Conservation (phyloP, 1,284 basidiomycete species). For the Rhodotorula sp. region DNA sequence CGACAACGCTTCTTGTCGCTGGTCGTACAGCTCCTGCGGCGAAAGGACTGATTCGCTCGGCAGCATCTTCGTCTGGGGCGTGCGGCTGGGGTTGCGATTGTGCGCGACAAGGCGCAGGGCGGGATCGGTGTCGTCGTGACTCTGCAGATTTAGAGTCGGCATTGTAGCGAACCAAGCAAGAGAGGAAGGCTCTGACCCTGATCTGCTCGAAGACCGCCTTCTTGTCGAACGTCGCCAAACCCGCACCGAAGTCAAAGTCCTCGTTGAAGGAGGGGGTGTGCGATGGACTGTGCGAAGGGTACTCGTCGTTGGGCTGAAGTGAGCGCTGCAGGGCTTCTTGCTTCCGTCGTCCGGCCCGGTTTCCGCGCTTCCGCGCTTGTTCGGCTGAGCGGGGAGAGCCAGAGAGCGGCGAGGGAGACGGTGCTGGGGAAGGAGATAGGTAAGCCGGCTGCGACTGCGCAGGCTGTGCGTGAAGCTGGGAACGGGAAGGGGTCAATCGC, state of each 20-base stretch:
- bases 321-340: no score
- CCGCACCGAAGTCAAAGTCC: slow-evolving; percentile 42
- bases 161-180: neutral
- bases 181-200: slow-evolving; percentile 10
- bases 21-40: slow-evolving; percentile 26
- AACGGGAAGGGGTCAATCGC: fast-evolving
- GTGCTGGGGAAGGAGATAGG: neutral
- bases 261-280: slow-evolving; percentile 21
- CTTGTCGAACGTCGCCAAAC: slow-evolving; percentile 41
- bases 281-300: neutral
- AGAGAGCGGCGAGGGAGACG: neutral
- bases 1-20: slow-evolving; percentile 11
- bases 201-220: slow-evolving; percentile 38
- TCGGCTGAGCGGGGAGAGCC: neutral
- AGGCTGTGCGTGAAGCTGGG: neutral
- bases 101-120: slow-evolving; percentile 42
- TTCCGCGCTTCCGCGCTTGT: neutral
- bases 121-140: slow-evolving; percentile 40
- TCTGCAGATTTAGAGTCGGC: slow-evolving; percentile 2
- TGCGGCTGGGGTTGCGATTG: slow-evolving; percentile 34
- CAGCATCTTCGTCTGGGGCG: slow-evolving; percentile 28
- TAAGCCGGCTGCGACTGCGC: neutral
- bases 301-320: neutral
- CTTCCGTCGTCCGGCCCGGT: no score
- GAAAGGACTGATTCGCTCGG: slow-evolving; percentile 31